phyloP scores from a whole-genome alignment of 495 filamentous ascomycete species.

The Aspergillus saccharolyticus region DNA sequence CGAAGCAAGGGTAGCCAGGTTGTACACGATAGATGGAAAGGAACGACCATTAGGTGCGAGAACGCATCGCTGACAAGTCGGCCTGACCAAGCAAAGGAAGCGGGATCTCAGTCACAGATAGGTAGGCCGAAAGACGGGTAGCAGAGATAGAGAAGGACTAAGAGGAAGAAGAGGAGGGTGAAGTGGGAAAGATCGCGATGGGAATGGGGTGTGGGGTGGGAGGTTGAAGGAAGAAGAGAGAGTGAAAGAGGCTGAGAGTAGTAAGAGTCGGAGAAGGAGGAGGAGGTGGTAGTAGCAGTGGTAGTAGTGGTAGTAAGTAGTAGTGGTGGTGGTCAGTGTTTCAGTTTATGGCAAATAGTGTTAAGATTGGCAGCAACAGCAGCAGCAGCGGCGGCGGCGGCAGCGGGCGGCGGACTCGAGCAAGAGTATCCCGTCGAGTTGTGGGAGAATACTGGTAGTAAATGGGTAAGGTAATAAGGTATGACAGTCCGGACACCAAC shows the following conservation, averaged over 20 bases:
- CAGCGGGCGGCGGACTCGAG: constrained; percentile 20
- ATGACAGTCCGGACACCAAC: constrained; percentile 21
- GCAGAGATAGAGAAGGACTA: background rate
- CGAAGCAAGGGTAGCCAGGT: constrained; percentile 25
- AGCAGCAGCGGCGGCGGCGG: too few relatives aligned
- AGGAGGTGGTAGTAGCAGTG: background rate
- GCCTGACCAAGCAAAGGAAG: constrained; percentile 4
- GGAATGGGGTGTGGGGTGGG: background rate
- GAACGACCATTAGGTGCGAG: constrained; percentile 22
- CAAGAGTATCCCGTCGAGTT: constrained; percentile 8
- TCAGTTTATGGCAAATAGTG: constrained; percentile 1
- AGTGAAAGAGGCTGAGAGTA: constrained; percentile 6
- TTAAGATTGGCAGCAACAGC: background rate
- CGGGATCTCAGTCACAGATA: background rate
- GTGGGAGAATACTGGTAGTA: too few relatives aligned
- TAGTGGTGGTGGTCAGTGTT: background rate
- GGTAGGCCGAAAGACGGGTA: constrained; percentile 3
- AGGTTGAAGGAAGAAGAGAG: background rate
- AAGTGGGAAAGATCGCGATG: background rate
- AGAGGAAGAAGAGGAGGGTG: constrained; percentile 2
- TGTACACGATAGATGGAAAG: constrained; percentile 18
- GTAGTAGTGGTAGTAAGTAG: background rate
- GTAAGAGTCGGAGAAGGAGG: constrained; percentile 3
- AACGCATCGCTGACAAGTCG: constrained; percentile 19
- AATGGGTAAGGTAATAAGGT: constrained; percentile 1